Percentiles rank a stretch among this genome's conserved stretches.
Evolutionary conservation across 805 yeast genomes (phyloP).

Genomic region (Kodamaea leandrae): DNA sequence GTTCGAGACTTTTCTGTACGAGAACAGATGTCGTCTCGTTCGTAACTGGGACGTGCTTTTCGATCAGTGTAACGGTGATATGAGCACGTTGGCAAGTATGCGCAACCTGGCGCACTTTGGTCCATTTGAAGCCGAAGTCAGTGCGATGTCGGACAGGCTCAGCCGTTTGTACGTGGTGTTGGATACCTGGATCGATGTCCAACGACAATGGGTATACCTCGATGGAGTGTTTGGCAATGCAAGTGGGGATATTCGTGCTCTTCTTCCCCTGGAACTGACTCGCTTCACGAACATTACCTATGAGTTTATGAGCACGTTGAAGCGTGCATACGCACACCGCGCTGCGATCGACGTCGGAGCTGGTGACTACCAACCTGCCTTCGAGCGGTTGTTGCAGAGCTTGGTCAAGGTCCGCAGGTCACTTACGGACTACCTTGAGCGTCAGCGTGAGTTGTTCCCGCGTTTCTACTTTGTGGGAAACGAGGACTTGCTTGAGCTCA

Average conservation of each 20-base stretch:
- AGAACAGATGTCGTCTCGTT: slow-evolving; percentile 52
- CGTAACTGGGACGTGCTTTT: slow-evolving; percentile 66
- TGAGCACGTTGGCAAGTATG: slow-evolving; percentile 66
- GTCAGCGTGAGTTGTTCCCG: slow-evolving; percentile 73
- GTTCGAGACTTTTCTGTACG: slow-evolving; percentile 54
- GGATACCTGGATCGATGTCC: slow-evolving; percentile 78
- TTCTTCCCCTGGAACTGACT: slow-evolving; percentile 67
- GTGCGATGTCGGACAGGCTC: slow-evolving; percentile 55
- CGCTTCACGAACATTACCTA: slow-evolving; percentile 62
- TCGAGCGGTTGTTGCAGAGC: slow-evolving; percentile 55
- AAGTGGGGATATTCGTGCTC: slow-evolving; percentile 53
- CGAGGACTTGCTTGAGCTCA: slow-evolving; percentile 79
- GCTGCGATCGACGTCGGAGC: slow-evolving; percentile 57
- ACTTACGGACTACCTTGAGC: slow-evolving; percentile 73
- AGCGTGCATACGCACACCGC: slow-evolving; percentile 46
- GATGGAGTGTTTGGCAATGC: slow-evolving; percentile 67
- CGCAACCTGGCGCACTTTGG: slow-evolving; percentile 60
- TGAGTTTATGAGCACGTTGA: slow-evolving; percentile 56
- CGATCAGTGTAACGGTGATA: slow-evolving; percentile 56
- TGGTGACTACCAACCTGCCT: slow-evolving; percentile 43
- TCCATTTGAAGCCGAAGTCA: slow-evolving; percentile 57
- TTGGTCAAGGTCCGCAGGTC: slow-evolving; percentile 60
- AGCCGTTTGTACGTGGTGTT: slow-evolving; percentile 49
- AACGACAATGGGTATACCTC: slow-evolving; percentile 83
- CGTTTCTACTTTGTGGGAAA: slow-evolving; percentile 87